Base-by-base conservation (phyloP, 768 basidiomycete species). In the Mycena latifolia region DNA sequence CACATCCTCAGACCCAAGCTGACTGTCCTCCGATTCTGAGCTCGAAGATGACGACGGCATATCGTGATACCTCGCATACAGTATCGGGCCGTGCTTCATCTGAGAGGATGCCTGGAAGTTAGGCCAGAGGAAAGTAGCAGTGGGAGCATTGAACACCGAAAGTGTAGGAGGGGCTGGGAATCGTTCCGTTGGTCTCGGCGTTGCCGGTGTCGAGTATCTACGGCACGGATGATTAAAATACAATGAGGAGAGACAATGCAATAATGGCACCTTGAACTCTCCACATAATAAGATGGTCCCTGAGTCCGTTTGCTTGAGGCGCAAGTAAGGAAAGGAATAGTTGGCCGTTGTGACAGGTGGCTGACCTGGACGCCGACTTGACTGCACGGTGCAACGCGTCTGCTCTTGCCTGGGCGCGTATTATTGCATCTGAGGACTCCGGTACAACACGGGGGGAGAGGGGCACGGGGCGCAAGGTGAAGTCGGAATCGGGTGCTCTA, bases 101-200 rank as follows among this genome's bases (percentile, higher is more conserved):
- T 81, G 77, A 37, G 82, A 85, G 27, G 81, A 80, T 66, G 82
- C 76, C 69, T 78, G 76, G 65, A 85, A 78, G 61, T 72, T 77
- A n/a, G 82, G 82, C 84, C 84, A 86, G 72, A 78, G 76, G 73
- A 79, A 86, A 50, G 82, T 80, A 65, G 84, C 80, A 59, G 79
- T 82, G 51, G 81, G 77, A 50, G 80, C 78, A 71, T 80, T 78
- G 73, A 82, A 82, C 55, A 82, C 77, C 25, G 80, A 80, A 57
- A 83, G 74, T 52, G 78, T 76, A 17, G 62, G 66, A 45, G 55
- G 22, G n/a, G 67, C 33, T 12, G 64, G 61, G 45, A 66, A 33
- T 48, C 43, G 28, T 28, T 54, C 48, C 20, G 10, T n/a, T 37
- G 55, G 24, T 25, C 48, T 28, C 11, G 50, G 46, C 25, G 55